Conservation (phyloP, 306 rosid genomes). For the Fragaria nilgerrensis region DNA sequence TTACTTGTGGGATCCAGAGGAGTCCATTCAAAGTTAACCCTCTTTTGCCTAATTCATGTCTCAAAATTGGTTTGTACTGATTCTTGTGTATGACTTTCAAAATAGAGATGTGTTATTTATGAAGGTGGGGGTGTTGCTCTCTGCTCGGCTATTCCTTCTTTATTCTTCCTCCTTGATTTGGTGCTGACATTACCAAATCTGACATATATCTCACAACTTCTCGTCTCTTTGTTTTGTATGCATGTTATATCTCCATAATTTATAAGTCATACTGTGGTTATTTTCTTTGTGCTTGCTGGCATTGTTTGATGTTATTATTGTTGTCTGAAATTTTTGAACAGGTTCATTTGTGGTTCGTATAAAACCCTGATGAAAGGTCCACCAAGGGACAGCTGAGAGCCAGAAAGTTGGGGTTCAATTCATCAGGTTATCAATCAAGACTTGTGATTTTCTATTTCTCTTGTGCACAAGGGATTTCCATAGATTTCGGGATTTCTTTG, state of each 20-base stretch:
- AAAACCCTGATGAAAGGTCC: slow-evolving; percentile 53
- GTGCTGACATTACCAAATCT: background rate
- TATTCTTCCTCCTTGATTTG: background rate
- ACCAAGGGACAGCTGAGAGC: background rate
- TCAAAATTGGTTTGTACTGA: background rate
- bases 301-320: slow-evolving; percentile 8
- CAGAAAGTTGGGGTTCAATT: slow-evolving; percentile 7
- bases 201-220: background rate
- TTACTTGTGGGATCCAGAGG: background rate
- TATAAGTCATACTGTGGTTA: background rate
- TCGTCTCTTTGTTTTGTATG: background rate
- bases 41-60: background rate
- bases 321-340: slow-evolving; percentile 35
- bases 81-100: background rate
- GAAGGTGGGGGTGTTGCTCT: background rate
- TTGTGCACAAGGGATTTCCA: background rate
- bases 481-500: slow-evolving; percentile 1
- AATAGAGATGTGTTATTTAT: background rate
- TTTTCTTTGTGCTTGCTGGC: slow-evolving; percentile 4
- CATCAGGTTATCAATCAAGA: slow-evolving; percentile 19
- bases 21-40: background rate
- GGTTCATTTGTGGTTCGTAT: slow-evolving; percentile 95
- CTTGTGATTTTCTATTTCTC: background rate
- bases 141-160: background rate
- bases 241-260: background rate